These are phyloP conservation scores for Spathaspora hagerdaliae DNA, from an alignment of 805 yeast species.

Conservation along the genomic window DNA sequence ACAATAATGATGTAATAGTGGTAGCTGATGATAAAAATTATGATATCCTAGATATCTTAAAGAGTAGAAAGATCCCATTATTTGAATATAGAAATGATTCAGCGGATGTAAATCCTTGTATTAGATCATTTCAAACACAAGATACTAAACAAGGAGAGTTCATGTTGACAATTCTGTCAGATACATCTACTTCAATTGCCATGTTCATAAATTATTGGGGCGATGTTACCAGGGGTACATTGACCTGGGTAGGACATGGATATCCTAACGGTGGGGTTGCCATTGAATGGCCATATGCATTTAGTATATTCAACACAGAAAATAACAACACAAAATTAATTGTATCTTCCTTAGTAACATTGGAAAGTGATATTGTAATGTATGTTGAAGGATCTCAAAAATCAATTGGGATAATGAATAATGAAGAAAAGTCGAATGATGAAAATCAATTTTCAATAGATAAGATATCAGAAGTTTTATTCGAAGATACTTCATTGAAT, in stretches of 20 bases:
- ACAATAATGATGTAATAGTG: conserved; percentile 25
- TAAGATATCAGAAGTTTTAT: not conserved
- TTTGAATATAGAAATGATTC: conserved; percentile 23
- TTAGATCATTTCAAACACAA: conserved; percentile 17
- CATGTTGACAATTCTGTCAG: conserved; percentile 32
- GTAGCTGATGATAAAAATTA: conserved; percentile 31
- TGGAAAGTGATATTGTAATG: conserved; percentile 12
- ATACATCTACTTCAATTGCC: conserved; percentile 29
- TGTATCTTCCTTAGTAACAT: conserved; percentile 21
- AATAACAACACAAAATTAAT: conserved; percentile 8
- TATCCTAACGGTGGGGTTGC: conserved; percentile 31
- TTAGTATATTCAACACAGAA: conserved; percentile 21
- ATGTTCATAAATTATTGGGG: conserved; percentile 38
- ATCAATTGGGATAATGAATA: not conserved
- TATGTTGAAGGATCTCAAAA: conserved; percentile 1
- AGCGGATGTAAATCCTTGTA: conserved; percentile 16
- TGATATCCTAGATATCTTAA: conserved; percentile 34
- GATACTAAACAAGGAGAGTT: conserved; percentile 22
- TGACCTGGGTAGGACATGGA: conserved; percentile 33
- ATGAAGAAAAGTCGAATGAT: not conserved
- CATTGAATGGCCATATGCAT: conserved; percentile 33
- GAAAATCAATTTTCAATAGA: not conserved
- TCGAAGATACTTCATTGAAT: not conserved
- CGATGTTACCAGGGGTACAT: conserved; percentile 39
- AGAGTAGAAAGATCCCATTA: conserved; percentile 28